phyloP scores from a whole-genome alignment of 176 grass and related monocot species.

The Saccharum officinarum region DNA sequence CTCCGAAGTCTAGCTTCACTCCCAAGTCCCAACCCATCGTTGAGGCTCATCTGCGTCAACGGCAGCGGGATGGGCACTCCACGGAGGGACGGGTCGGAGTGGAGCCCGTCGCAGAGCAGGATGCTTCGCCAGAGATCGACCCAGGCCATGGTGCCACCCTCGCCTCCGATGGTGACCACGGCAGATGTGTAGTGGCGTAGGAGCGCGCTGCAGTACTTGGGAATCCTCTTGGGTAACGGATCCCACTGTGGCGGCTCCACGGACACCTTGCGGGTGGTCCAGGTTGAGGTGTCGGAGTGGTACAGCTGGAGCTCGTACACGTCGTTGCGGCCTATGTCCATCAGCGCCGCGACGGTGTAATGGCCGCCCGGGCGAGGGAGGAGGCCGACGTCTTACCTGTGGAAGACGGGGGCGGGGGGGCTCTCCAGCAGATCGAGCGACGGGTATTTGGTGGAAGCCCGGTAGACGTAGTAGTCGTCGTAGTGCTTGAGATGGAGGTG shows the following conservation, averaged over 20 bases:
- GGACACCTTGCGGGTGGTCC: background rate
- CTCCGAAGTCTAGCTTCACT: background rate
- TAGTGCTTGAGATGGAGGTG: background rate
- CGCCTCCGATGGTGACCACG: slow-evolving; percentile 1
- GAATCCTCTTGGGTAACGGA: background rate
- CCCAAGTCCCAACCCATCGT: background rate
- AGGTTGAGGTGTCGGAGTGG: background rate
- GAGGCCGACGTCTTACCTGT: background rate
- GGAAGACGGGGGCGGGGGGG: background rate
- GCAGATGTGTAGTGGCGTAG: background rate
- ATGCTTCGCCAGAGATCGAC: slow-evolving; percentile 6
- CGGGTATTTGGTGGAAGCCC: background rate
- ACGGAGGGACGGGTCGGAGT: background rate
- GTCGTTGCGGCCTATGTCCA: fast-evolving
- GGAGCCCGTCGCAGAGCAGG: background rate
- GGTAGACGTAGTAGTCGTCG: background rate
- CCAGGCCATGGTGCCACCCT: background rate
- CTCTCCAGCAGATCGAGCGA: background rate
- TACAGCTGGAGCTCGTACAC: background rate
- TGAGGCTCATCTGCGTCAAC: background rate
- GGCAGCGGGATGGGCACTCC: background rate
- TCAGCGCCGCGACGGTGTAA: background rate
- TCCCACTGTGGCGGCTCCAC: background rate
- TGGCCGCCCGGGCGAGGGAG: background rate
- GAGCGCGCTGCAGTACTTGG: background rate